Conservation (phyloP, 345 rosid species). For the Acer saccharum region DNA sequence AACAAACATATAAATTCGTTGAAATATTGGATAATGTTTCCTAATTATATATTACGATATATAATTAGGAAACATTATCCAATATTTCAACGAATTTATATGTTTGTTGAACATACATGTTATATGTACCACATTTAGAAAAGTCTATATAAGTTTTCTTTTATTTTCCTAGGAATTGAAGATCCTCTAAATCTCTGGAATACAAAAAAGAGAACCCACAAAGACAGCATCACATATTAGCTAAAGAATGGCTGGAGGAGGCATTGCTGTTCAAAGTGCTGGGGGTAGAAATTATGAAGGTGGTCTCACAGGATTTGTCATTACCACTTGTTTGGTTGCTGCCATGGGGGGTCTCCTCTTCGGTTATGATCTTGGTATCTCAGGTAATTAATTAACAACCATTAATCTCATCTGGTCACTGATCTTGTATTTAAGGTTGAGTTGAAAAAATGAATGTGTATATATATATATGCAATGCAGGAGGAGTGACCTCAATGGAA, state of each 20-base stretch:
- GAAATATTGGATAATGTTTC: neutral
- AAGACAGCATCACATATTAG: neutral
- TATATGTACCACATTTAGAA: neutral
- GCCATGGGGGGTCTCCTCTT: conserved; percentile 87
- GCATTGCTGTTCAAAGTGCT: conserved; percentile 31
- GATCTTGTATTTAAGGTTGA: no score
- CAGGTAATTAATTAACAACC: conserved; percentile 35
- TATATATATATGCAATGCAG: conserved; percentile 19
- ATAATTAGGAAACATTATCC: neutral
- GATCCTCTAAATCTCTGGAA: neutral
- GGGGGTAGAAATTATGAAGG: conserved; percentile 48
- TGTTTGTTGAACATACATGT: neutral
- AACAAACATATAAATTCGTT: neutral
- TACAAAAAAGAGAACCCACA: no score
- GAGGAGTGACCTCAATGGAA: conserved; percentile 83
- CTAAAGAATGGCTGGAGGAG: conserved; percentile 58
- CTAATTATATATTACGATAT: neutral
- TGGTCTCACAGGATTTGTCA: conserved; percentile 55
- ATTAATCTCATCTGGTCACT: no score
- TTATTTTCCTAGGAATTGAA: neutral
- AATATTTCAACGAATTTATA: neutral
- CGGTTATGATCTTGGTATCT: conserved; percentile 83
- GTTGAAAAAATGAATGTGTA: no score
- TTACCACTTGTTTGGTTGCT: conserved; percentile 66
- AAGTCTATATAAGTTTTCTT: no score